Conservation (phyloP, 164 flowering plant genomes). For the Vitis amurensis region DNA sequence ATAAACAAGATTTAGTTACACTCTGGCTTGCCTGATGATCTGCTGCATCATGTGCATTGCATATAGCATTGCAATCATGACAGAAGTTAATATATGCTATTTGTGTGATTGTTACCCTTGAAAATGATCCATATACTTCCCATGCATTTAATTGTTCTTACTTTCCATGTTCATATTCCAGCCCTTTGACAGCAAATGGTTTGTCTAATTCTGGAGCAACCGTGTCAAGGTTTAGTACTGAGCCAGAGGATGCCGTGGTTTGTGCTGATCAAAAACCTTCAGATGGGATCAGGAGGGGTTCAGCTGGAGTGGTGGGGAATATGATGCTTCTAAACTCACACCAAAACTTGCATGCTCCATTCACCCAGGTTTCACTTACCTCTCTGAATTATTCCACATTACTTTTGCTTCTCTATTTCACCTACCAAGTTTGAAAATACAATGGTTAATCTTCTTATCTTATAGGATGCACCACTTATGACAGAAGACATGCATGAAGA, state of each 20-base stretch:
- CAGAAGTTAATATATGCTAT: background rate
- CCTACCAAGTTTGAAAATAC: background rate
- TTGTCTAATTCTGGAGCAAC: slow-evolving; percentile 15
- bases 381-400: slow-evolving; percentile 1
- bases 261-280: slow-evolving; percentile 31
- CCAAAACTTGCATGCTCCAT: slow-evolving; percentile 87
- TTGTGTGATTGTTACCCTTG: background rate
- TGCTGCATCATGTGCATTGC: background rate
- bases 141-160: slow-evolving; percentile 5
- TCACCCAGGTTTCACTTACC: slow-evolving; percentile 63
- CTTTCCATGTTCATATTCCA: slow-evolving; percentile 16
- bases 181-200: slow-evolving; percentile 25
- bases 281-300: slow-evolving; percentile 56
- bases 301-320: slow-evolving; percentile 72
- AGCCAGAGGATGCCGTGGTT: slow-evolving; percentile 16
- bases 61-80: background rate
- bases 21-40: no score
- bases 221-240: slow-evolving; percentile 2
- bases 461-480: slow-evolving; percentile 90
- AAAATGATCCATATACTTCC: background rate
- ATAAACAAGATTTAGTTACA: no score
- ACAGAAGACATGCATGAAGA: slow-evolving; percentile 99
- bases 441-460: background rate
- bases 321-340: slow-evolving; percentile 87
- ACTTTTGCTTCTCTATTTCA: background rate